These are phyloP conservation scores for Kodamaea alishanica DNA, from an alignment of 1,139 yeast genomes.

Conservation along the genomic window DNA sequence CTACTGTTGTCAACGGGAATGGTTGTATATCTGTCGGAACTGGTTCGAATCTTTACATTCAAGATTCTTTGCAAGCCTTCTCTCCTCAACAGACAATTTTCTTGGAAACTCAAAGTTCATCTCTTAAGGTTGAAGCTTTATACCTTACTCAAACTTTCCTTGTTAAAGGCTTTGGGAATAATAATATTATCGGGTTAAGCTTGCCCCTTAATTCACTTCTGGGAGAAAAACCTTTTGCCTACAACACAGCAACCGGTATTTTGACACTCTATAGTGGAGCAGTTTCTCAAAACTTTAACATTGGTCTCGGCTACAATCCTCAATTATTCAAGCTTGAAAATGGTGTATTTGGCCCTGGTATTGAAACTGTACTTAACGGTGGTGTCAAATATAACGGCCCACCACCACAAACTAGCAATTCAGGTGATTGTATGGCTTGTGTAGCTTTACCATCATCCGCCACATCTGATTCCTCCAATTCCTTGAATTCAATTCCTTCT, in stretches of 20 bases:
- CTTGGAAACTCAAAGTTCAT: constrained; percentile 18
- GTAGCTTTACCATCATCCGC: no score
- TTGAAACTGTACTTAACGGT: constrained; percentile 16
- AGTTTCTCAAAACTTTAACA: constrained; percentile 17
- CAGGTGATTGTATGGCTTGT: constrained; percentile 13
- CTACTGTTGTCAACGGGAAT: constrained; percentile 23
- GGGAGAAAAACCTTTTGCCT: constrained; percentile 8
- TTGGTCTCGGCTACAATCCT: constrained; percentile 21
- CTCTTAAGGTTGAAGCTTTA: constrained; percentile 19
- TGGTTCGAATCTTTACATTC: constrained; percentile 20
- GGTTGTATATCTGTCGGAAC: constrained; percentile 29
- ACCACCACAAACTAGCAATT: constrained; percentile 2
- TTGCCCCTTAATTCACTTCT: constrained; percentile 13
- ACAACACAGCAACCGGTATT: constrained; percentile 19
- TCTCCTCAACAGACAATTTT: constrained; percentile 22
- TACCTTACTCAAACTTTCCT: constrained; percentile 20
- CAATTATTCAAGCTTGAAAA: constrained; percentile 8
- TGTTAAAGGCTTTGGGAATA: constrained; percentile 32
- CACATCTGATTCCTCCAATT: no score
- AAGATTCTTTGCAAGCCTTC: constrained; percentile 16
- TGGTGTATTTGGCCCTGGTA: constrained; percentile 15
- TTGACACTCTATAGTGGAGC: constrained; percentile 15
- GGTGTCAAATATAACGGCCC: constrained; percentile 19
- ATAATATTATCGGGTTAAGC: constrained; percentile 25
- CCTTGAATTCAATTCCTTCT: no score